phyloP scores from a whole-genome alignment of 2,329 filamentous ascomycete species.

The Cytospora piceicola region DNA sequence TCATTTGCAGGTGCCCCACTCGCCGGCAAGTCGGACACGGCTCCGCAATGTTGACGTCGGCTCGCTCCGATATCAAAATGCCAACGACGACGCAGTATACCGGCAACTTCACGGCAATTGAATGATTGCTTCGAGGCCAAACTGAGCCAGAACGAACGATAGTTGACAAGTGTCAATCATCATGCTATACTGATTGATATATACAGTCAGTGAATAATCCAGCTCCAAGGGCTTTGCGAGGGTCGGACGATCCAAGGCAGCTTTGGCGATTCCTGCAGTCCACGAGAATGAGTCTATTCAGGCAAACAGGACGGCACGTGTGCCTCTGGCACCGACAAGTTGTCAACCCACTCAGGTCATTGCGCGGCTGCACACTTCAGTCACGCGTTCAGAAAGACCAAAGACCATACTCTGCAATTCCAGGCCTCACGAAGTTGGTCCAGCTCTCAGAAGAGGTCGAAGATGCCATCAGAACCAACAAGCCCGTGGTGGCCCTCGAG shows the following conservation, averaged over 20 bases:
- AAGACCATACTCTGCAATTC: constrained; percentile 2
- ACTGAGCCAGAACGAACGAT: not conserved
- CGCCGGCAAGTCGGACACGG: constrained; percentile 8
- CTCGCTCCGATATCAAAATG: constrained; percentile 12
- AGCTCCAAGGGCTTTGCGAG: not conserved
- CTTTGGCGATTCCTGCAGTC: not conserved
- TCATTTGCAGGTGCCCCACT: not conserved
- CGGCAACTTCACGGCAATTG: constrained; percentile 3
- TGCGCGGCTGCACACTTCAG: not conserved
- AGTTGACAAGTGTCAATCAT: not conserved
- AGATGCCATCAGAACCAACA: constrained; percentile 72
- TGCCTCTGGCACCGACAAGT: not conserved
- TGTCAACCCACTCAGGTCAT: not conserved
- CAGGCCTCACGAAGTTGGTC: constrained; percentile 55
- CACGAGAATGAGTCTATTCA: constrained; percentile 20
- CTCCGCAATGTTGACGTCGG: constrained; percentile 10
- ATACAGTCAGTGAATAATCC: not conserved
- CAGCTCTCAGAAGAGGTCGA: constrained; percentile 80
- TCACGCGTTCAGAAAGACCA: not conserved
- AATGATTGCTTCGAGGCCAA: not conserved
- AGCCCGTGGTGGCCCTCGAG: constrained; percentile 89
- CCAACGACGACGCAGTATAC: not conserved
- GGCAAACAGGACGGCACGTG: constrained; percentile 2
- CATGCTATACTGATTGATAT: not conserved
- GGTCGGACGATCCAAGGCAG: not conserved